phyloP scores from a whole-genome alignment of 805 yeast species.

The Lipomyces orientalis region DNA sequence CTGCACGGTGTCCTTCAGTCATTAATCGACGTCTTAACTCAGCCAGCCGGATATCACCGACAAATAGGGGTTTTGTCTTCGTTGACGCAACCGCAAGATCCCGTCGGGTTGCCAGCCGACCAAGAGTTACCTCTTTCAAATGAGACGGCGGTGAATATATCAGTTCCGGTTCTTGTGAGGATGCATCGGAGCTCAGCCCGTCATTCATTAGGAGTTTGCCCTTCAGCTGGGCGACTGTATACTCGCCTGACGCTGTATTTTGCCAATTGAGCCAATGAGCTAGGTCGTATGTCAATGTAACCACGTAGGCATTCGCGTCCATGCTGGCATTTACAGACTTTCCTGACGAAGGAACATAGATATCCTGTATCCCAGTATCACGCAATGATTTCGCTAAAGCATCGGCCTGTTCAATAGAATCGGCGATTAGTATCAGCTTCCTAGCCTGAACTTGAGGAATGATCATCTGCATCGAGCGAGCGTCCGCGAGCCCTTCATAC shows the following conservation, averaged over 20 bases:
- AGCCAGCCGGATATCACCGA: constrained; percentile 87
- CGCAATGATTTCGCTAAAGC: constrained; percentile 34
- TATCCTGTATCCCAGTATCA: constrained; percentile 40
- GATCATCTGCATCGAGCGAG: constrained; percentile 78
- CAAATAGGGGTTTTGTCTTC: constrained; percentile 57
- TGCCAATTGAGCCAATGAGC: constrained; percentile 79
- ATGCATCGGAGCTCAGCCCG: constrained; percentile 24
- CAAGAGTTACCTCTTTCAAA: constrained; percentile 2
- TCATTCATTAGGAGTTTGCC: constrained; percentile 58
- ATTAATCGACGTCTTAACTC: constrained; percentile 72
- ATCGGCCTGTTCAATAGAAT: constrained; percentile 36
- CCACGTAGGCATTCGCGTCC: constrained; percentile 59
- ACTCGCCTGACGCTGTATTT: constrained; percentile 70
- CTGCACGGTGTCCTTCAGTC: constrained; percentile 70
- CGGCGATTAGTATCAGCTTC: constrained; percentile 65
- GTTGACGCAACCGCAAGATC: constrained; percentile 28
- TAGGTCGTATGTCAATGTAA: constrained; percentile 70
- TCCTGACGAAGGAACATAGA: constrained; percentile 36
- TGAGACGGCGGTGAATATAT: background rate
- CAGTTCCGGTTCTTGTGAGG: constrained; percentile 28
- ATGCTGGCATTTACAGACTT: constrained; percentile 50
- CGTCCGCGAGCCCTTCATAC: constrained; percentile 81
- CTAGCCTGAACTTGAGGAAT: constrained; percentile 80
- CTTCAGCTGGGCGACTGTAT: constrained; percentile 77
- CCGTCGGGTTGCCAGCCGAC: constrained; percentile 14